phyloP scores from a whole-genome alignment of 2,329 filamentous ascomycete genomes.

The Chrysoporthe deuterocubensis region DNA sequence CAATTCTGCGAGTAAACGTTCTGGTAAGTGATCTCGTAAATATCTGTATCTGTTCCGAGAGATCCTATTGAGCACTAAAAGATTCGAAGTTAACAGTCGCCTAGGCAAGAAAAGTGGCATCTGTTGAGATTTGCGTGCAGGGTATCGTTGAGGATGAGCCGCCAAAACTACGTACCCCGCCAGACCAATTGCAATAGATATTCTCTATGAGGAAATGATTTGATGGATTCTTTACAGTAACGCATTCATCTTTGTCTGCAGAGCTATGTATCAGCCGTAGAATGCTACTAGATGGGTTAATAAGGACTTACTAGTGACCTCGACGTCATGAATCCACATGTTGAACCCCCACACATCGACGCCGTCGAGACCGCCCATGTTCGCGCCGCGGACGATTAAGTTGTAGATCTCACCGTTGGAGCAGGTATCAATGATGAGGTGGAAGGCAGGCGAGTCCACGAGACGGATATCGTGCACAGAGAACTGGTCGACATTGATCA shows the following conservation, averaged over 20 bases:
- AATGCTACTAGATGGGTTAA: neutral
- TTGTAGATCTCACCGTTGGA: constrained; percentile 54
- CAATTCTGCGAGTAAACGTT: constrained; percentile 60
- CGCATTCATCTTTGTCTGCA: constrained; percentile 59
- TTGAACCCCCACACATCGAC: constrained; percentile 58
- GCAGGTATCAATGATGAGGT: constrained; percentile 51
- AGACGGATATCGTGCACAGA: constrained; percentile 52
- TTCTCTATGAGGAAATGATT: constrained; percentile 58
- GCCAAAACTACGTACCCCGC: constrained; percentile 57
- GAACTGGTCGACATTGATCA: constrained; percentile 47
- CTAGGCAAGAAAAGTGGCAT: neutral
- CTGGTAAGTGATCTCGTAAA: constrained; percentile 55
- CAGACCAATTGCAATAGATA: constrained; percentile 59
- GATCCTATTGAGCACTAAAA: neutral
- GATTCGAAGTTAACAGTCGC: neutral
- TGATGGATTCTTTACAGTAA: constrained; percentile 57
- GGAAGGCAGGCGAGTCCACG: constrained; percentile 49
- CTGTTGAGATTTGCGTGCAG: neutral
- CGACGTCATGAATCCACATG: constrained; percentile 60
- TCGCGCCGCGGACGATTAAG: constrained; percentile 51
- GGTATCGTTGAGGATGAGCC: constrained; percentile 34
- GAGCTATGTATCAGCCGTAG: neutral
- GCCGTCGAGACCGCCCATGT: constrained; percentile 55
- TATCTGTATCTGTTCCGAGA: constrained; percentile 49
- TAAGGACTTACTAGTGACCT: constrained; percentile 51